Conservation (phyloP, 2,329 filamentous ascomycete species). For the Cladorrhinum sp. region DNA sequence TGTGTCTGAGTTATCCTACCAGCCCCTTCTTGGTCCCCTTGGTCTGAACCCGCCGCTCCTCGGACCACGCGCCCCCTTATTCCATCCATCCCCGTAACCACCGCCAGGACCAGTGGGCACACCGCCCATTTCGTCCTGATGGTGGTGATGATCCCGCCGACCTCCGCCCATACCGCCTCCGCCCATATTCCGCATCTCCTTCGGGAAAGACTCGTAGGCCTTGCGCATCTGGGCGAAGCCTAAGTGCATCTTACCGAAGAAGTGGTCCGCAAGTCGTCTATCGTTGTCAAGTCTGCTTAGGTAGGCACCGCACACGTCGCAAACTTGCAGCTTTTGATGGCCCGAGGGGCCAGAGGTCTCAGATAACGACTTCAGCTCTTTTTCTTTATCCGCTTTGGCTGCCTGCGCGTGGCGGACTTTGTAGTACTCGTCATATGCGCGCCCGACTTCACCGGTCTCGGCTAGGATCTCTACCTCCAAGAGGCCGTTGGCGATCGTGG, state of each 20-base stretch:
- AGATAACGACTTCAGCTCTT: constrained; percentile 82
- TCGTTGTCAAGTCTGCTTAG: constrained; percentile 91
- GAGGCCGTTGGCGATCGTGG: constrained; percentile 76
- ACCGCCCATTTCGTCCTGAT: constrained; percentile 46
- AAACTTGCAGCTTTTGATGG: constrained; percentile 97
- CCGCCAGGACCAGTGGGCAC: constrained; percentile 42
- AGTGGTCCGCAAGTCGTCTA: constrained; percentile 88
- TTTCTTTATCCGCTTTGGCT: constrained; percentile 78
- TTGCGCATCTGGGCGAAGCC: constrained; percentile 98
- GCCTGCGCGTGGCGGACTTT: constrained; percentile 77
- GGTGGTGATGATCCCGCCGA: constrained; percentile 40
- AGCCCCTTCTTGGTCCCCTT: constrained; percentile 50
- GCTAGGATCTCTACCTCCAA: constrained; percentile 83
- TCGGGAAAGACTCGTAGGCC: constrained; percentile 80
- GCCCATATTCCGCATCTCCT: constrained; percentile 57
- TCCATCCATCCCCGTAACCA: constrained; percentile 44
- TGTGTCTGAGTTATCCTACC: no score
- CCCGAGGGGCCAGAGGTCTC: constrained; percentile 91
- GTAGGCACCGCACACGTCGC: constrained; percentile 96
- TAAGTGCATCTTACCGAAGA: constrained; percentile 99
- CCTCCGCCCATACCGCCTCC: constrained; percentile 54
- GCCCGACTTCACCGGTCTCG: constrained; percentile 74
- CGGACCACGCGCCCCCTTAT: constrained; percentile 46
- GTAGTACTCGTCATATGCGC: constrained; percentile 84
- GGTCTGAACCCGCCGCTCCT: constrained; percentile 47